A percentile compares a stretch with the other conserved stretches of the same genome.
phyloP scores from a whole-genome alignment of 1,284 basidiomycete genomes.

The Tilletia horrida region DNA sequence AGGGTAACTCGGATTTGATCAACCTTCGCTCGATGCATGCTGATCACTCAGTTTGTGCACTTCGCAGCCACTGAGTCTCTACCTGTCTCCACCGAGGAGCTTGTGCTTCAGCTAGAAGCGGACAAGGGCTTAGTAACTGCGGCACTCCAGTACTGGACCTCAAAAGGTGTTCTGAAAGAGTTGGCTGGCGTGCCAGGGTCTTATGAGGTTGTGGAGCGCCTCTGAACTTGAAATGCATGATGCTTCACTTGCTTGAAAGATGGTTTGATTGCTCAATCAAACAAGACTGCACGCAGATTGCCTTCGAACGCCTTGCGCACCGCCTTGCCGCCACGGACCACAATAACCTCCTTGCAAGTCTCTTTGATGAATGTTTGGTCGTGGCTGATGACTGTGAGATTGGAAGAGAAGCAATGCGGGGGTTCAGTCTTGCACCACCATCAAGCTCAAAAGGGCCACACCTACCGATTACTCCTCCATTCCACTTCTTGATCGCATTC shows the following conservation, averaged over 20 bases:
- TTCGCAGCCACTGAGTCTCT: not conserved
- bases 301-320: slow-evolving; percentile 7
- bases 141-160: slow-evolving; percentile 19
- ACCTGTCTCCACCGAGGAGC: slow-evolving; percentile 1
- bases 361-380: slow-evolving; percentile 18
- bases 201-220: slow-evolving; percentile 15
- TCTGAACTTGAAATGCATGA: not conserved
- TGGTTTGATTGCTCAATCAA: slow-evolving; percentile 7
- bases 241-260: not conserved
- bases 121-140: slow-evolving; percentile 8
- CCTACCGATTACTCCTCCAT: slow-evolving; percentile 69
- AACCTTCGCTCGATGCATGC: not conserved
- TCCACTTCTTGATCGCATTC: slow-evolving; percentile 80
- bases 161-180: slow-evolving; percentile 16
- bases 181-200: slow-evolving; percentile 4
- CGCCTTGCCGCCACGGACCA: slow-evolving; percentile 9
- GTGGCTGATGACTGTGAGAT: slow-evolving; percentile 14
- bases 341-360: slow-evolving; percentile 14
- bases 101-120: slow-evolving; percentile 13
- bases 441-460: not conserved
- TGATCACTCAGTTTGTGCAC: not conserved
- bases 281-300: slow-evolving; percentile 2
- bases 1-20: not conserved
- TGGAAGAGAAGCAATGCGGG: not conserved
- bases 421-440: not conserved